phyloP scores from a whole-genome alignment of 139 green algal species.

The Picochlorum sp. region DNA sequence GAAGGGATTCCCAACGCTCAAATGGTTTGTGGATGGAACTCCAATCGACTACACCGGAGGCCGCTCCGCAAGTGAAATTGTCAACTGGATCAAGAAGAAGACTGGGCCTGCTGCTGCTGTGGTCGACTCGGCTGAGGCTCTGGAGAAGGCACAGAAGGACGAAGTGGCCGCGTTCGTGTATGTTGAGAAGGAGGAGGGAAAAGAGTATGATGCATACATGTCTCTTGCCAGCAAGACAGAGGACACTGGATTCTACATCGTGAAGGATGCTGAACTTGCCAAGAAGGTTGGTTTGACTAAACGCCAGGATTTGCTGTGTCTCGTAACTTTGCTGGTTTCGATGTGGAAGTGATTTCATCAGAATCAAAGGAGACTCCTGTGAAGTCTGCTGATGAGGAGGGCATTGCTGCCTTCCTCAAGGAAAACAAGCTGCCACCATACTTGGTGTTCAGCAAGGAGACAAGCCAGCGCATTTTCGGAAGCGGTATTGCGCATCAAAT shows the following conservation, averaged over 20 bases:
- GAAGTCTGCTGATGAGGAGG: constrained; percentile 21
- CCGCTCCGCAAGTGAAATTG: constrained; percentile 61
- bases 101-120: constrained; percentile 62
- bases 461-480: constrained; percentile 66
- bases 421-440: constrained; percentile 63
- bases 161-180: constrained; percentile 60
- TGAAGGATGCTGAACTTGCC: constrained; percentile 48
- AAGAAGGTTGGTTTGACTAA: constrained; percentile 46
- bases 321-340: constrained; percentile 56
- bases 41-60: constrained; percentile 59
- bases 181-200: constrained; percentile 43
- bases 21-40: constrained; percentile 79
- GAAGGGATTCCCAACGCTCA: constrained; percentile 74
- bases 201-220: constrained; percentile 49
- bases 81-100: constrained; percentile 82
- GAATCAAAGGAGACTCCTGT: constrained; percentile 13
- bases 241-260: constrained; percentile 41
- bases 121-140: constrained; percentile 33
- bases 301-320: constrained; percentile 37
- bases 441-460: constrained; percentile 61
- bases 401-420: constrained; percentile 41
- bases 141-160: constrained; percentile 36
- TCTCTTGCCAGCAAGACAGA: constrained; percentile 43
- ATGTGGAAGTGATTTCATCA: constrained; percentile 19
- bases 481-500: constrained; percentile 60